Conservation (phyloP, 805 yeast genomes). For the Pichia insulana region DNA sequence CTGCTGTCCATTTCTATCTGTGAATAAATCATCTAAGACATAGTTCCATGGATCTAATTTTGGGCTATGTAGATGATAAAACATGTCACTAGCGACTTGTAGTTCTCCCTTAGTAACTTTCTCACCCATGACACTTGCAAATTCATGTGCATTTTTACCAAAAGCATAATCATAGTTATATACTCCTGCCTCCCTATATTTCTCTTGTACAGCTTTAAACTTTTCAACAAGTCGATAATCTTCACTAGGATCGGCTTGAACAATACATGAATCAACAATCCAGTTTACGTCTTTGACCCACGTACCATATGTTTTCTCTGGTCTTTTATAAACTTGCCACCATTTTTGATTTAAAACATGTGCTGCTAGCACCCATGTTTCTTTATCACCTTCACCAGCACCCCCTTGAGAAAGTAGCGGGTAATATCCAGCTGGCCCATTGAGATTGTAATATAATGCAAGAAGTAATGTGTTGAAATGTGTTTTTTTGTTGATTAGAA, state of each 20-base stretch:
- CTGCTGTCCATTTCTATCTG: slow-evolving; percentile 11
- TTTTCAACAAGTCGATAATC: slow-evolving; percentile 18
- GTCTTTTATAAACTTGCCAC: slow-evolving; percentile 38
- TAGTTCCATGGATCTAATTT: slow-evolving; percentile 41
- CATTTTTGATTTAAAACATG: slow-evolving; percentile 35
- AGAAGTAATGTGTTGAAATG: slow-evolving; percentile 52
- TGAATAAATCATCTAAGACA: slow-evolving; percentile 13
- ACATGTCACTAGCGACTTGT: slow-evolving; percentile 17
- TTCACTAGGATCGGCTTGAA: slow-evolving; percentile 24
- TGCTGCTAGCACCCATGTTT: slow-evolving; percentile 62
- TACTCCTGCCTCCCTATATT: slow-evolving; percentile 9
- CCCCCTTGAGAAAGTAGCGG: slow-evolving; percentile 52
- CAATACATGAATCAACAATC: slow-evolving; percentile 19
- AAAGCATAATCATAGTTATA: slow-evolving; percentile 17
- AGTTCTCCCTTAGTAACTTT: slow-evolving; percentile 6
- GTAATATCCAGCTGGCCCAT: slow-evolving; percentile 52
- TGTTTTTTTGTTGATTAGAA: slow-evolving; percentile 44
- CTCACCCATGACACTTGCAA: slow-evolving; percentile 9
- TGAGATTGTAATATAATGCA: slow-evolving; percentile 55
- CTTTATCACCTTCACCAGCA: slow-evolving; percentile 72
- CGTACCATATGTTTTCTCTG: slow-evolving; percentile 17
- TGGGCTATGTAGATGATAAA: slow-evolving; percentile 42
- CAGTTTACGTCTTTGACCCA: slow-evolving; percentile 10
- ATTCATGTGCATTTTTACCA: slow-evolving; percentile 12
- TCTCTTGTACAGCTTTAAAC: slow-evolving; percentile 6